Percentiles rank a stretch among this genome's conserved stretches.
Evolutionary conservation across 345 rosid genomes (phyloP).

Genomic region (Erucastrum elatum): DNA sequence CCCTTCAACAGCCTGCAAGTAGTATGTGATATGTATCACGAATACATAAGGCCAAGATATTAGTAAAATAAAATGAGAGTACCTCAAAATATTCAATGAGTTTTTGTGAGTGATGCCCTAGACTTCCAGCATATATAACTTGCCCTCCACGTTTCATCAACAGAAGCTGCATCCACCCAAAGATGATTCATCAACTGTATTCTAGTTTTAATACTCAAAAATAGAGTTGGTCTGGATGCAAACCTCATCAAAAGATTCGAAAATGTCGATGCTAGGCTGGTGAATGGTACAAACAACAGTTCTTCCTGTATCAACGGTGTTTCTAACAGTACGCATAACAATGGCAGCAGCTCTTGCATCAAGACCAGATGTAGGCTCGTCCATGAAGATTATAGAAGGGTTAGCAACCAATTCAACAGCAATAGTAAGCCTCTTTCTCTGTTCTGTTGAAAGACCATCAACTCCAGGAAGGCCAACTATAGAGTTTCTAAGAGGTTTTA

Average conservation of each 20-base stretch:
- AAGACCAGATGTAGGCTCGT: conserved; percentile 94
- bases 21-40: not conserved
- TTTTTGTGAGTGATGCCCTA: conserved; percentile 75
- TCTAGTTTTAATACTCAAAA: not conserved
- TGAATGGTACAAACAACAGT: conserved; percentile 97
- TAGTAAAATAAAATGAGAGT: not conserved
- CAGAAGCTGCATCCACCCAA: conserved; percentile 53
- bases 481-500: conserved; percentile 62
- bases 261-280: conserved; percentile 92
- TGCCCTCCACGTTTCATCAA: conserved; percentile 95
- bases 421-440: conserved; percentile 86
- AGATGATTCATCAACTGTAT: not conserved
- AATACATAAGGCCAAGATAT: not conserved
- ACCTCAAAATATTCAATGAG: conserved; percentile 91
- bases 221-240: not conserved
- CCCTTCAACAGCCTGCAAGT: conserved; percentile 65
- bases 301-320: conserved; percentile 93
- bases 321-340: conserved; percentile 93
- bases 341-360: conserved; percentile 97
- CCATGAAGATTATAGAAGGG: conserved; percentile 94
- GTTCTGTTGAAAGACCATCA: conserved; percentile 87
- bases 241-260: conserved; percentile 93
- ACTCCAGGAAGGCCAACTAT: conserved; percentile 90
- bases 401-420: conserved; percentile 94
- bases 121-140: conserved; percentile 80